These are phyloP conservation scores for Penicillium lividum DNA, from an alignment of 495 filamentous ascomycete genomes.

Conservation along the genomic window DNA sequence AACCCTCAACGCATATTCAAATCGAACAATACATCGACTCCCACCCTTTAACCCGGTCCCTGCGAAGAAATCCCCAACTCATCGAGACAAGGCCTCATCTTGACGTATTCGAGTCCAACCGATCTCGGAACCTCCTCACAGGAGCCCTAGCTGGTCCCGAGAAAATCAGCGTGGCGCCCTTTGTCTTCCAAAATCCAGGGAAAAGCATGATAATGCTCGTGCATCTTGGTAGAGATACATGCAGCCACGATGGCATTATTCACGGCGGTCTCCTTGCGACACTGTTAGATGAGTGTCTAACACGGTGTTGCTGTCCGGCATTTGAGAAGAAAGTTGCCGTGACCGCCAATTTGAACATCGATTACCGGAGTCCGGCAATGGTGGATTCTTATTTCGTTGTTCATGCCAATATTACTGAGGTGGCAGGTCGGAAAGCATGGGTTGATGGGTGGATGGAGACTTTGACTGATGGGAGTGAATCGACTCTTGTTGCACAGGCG, in stretches of 20 bases:
- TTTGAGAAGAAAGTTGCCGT: slow-evolving; percentile 82
- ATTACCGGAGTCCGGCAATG: slow-evolving; percentile 73
- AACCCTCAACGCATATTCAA: background rate
- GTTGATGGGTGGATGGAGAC: slow-evolving; percentile 84
- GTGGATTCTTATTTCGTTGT: slow-evolving; percentile 74
- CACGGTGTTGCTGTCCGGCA: slow-evolving; percentile 79
- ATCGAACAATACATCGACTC: slow-evolving; percentile 71
- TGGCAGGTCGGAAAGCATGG: slow-evolving; percentile 92
- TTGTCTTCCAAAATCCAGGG: slow-evolving; percentile 68
- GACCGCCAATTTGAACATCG: slow-evolving; percentile 83
- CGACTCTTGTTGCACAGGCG: slow-evolving; percentile 67
- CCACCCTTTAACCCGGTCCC: slow-evolving; percentile 63
- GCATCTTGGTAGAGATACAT: slow-evolving; percentile 75
- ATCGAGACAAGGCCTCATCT: slow-evolving; percentile 82
- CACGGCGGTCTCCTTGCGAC: slow-evolving; percentile 88
- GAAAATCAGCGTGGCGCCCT: slow-evolving; percentile 77
- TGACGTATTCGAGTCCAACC: slow-evolving; percentile 61
- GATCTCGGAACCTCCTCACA: slow-evolving; percentile 71
- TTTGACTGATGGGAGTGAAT: slow-evolving; percentile 59
- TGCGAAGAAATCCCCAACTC: slow-evolving; percentile 64
- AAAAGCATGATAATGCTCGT: slow-evolving; percentile 68
- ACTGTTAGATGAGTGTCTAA: slow-evolving; percentile 83
- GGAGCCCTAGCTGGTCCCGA: slow-evolving; percentile 72
- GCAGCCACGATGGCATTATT: slow-evolving; percentile 83
- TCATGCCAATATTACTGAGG: slow-evolving; percentile 72